A percentile compares a stretch with the other conserved stretches of the same genome.
Evolutionary conservation across 306 rosid genomes (phyloP).

Genomic region (Glycine soja): DNA sequence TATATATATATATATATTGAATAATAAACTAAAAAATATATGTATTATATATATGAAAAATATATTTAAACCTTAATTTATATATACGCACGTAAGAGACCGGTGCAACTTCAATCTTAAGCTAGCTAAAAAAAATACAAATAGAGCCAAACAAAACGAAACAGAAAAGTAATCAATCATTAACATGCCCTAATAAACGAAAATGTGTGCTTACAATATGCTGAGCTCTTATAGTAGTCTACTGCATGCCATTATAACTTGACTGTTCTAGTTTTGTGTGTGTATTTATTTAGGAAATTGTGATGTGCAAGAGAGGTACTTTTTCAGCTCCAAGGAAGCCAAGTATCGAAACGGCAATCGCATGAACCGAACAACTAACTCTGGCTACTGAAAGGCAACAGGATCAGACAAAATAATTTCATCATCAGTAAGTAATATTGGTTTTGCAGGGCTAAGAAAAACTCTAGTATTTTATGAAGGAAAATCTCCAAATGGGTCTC

Average conservation of each 20-base stretch:
- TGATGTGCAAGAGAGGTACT: constrained; percentile 66
- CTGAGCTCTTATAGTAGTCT: neutral
- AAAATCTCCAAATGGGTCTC: constrained; percentile 57
- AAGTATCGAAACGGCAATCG: constrained; percentile 62
- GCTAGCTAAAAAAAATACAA: neutral
- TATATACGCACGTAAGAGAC: no score
- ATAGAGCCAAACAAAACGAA: neutral
- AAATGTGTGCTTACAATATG: neutral
- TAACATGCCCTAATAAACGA: neutral
- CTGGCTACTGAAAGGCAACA: constrained; percentile 84
- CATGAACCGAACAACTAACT: constrained; percentile 63
- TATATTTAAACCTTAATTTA: no score
- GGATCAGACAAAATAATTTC: constrained; percentile 68
- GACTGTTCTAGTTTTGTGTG: neutral
- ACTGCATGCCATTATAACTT: neutral
- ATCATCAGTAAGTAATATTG: constrained; percentile 51
- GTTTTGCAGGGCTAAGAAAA: constrained; percentile 66
- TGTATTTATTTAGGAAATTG: constrained; percentile 45
- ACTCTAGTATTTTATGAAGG: constrained; percentile 68
- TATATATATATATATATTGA: no score
- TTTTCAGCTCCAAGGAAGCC: constrained; percentile 69
- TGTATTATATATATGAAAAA: no score
- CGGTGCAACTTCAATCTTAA: constrained; percentile 21
- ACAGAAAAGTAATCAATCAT: neutral
- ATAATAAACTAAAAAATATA: no score